Evolutionary conservation across 129 eudicot species (phyloP), one percentile per base, ranked within the genome.

Genomic region (Daucus carota): DNA sequence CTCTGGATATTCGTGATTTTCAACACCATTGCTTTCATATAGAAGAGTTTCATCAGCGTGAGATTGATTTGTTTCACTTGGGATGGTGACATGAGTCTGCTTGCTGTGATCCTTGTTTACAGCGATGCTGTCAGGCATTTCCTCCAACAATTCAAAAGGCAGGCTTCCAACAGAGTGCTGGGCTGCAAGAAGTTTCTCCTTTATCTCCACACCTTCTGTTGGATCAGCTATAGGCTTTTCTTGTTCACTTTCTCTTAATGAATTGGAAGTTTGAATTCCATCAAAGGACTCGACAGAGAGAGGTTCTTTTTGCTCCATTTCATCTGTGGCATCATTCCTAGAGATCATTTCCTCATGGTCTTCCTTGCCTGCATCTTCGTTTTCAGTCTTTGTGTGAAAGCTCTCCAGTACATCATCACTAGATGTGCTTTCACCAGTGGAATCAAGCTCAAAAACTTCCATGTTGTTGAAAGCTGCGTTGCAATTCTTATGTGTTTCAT

Each of bases 381-480:
- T 57, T 57, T 71, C 75, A 34, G 79, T 73, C 68, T 81, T 74
- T 42, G 50, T 62, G 18, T 0, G 14, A 72, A 72, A 31, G 75
- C 63, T 29, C 22, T 48, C 12, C 48, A 33, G 45, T 72, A 72
- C 36, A 50, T 45, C 24, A 45, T 72, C 48, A 44, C 60, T 15
- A 33, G 32, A 72, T 72, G 41, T 18, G 6, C 41, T 45, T 62
- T 77, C 77, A 76, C 45, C 54, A 29, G 70, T 22, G 17, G 44
- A 73, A 69, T 81, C 67, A 29, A 59, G 73, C 18, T 80, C 73
- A 78, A 82, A 73, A 36, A 60, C 74, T 42, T 81, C 87, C 67
- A 66, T 60, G 73, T 75, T 72, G 66, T 72, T 48, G 77, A 78
- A 73, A 63, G 72, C 66, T 75, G 72, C 62, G 11, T 44, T 65